These are phyloP conservation scores for Tetratostichococcus sp. DNA, from an alignment of 139 green algal genomes.

Conservation along the genomic window DNA sequence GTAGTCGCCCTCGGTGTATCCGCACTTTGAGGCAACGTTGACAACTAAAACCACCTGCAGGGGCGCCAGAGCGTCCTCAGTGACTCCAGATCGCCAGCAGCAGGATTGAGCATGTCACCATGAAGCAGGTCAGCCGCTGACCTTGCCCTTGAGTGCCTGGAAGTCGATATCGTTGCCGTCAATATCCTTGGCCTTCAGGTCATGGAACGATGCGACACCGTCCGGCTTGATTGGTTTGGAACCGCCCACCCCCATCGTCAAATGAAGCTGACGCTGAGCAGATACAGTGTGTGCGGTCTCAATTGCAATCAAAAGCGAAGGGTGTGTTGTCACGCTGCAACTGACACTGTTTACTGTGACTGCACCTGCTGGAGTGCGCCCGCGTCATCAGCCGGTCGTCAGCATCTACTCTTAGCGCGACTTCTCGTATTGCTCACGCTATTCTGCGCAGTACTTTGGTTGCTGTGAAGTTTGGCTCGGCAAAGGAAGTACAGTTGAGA, in stretches of 20 bases:
- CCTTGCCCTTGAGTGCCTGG: background rate
- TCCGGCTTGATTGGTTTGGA: background rate
- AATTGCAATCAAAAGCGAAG: too few species aligned
- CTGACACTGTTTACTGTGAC: too few species aligned
- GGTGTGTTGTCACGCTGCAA: too few species aligned
- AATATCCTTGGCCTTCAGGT: background rate
- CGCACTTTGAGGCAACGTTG: slow-evolving; percentile 44
- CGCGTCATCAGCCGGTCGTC: too few species aligned
- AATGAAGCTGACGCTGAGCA: background rate
- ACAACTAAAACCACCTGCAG: slow-evolving; percentile 28
- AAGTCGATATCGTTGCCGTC: background rate
- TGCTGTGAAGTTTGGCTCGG: too few species aligned
- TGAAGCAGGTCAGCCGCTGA: background rate
- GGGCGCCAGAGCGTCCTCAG: background rate
- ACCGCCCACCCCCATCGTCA: background rate
- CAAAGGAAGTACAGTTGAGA: too few species aligned
- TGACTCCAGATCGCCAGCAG: background rate
- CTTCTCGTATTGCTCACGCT: too few species aligned
- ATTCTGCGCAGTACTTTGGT: too few species aligned
- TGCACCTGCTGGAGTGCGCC: too few species aligned
- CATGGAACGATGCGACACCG: background rate
- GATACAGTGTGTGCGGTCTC: too few species aligned
- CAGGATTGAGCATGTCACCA: background rate
- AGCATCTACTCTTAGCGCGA: too few species aligned
- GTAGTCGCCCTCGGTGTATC: slow-evolving; percentile 46